phyloP scores from a whole-genome alignment of 305 asterid genomes.

The Fraxinus paxiana region DNA sequence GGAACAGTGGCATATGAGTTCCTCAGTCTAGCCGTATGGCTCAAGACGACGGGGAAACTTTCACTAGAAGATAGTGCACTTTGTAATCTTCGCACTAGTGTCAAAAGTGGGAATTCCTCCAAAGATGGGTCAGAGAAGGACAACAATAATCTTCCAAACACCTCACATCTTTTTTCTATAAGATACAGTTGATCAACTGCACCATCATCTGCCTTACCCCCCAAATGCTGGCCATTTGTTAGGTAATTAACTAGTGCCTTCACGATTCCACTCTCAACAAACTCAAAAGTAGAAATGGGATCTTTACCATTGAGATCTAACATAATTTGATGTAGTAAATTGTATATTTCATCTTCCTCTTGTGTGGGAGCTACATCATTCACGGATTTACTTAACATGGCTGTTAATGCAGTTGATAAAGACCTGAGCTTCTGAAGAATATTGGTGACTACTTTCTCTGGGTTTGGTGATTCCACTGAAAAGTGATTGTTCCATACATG shows the following conservation, averaged over 20 bases:
- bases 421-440: slow-evolving; percentile 71
- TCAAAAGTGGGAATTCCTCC: slow-evolving; percentile 45
- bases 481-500: slow-evolving; percentile 60
- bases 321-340: slow-evolving; percentile 56
- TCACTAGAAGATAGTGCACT: slow-evolving; percentile 81
- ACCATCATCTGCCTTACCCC: slow-evolving; percentile 28
- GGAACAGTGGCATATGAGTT: slow-evolving; percentile 82
- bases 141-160: slow-evolving; percentile 59
- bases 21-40: slow-evolving; percentile 44
- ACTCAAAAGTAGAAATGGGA: slow-evolving; percentile 85
- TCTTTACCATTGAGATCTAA: slow-evolving; percentile 63
- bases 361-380: slow-evolving; percentile 36
- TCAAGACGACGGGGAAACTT: slow-evolving; percentile 64
- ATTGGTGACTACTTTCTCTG: slow-evolving; percentile 66
- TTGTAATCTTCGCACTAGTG: slow-evolving; percentile 52
- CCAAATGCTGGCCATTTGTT: slow-evolving; percentile 46
- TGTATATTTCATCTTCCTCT: slow-evolving; percentile 53
- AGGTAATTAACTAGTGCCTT: slow-evolving; percentile 67
- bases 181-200: slow-evolving; percentile 24
- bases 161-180: slow-evolving; percentile 66
- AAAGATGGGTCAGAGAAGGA: slow-evolving; percentile 35
- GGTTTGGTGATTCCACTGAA: slow-evolving; percentile 52
- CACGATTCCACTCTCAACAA: slow-evolving; percentile 87
- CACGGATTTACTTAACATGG: slow-evolving; percentile 34
- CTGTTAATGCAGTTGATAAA: slow-evolving; percentile 52